Percentiles rank a stretch among this genome's conserved stretches.
phyloP scores from a whole-genome alignment of 495 filamentous ascomycete species.

The Arthonia radiata region DNA sequence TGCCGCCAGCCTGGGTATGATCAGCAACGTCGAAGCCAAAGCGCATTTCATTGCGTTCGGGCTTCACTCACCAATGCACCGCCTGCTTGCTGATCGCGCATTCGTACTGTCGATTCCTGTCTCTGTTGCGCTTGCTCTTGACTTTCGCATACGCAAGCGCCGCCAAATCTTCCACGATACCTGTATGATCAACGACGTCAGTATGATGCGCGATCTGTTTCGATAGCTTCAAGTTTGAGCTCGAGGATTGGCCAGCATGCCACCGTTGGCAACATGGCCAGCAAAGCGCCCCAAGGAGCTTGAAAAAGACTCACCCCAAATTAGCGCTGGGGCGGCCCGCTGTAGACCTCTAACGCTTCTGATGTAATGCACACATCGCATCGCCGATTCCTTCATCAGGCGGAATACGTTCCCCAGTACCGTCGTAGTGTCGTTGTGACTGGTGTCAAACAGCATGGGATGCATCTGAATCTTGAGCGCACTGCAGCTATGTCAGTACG shows the following conservation, averaged over 20 bases:
- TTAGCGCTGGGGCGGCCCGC: slow-evolving; percentile 25
- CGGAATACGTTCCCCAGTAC: slow-evolving; percentile 51
- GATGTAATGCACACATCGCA: slow-evolving; percentile 63
- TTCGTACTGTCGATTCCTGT: slow-evolving; percentile 23
- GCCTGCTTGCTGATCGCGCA: slow-evolving; percentile 38
- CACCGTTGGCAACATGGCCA: neutral
- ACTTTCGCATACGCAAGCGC: slow-evolving; percentile 40
- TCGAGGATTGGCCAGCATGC: neutral
- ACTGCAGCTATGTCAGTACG: slow-evolving; percentile 13
- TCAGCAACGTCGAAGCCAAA: slow-evolving; percentile 1
- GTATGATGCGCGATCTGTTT: slow-evolving; percentile 1
- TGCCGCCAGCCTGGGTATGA: slow-evolving; percentile 27
- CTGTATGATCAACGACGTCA: slow-evolving; percentile 12
- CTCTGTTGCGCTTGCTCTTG: slow-evolving; percentile 26
- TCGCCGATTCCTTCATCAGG: slow-evolving; percentile 49
- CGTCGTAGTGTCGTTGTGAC: slow-evolving; percentile 41
- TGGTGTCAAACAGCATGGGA: slow-evolving; percentile 70
- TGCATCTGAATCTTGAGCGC: slow-evolving; percentile 71
- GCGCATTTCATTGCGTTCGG: slow-evolving; percentile 1
- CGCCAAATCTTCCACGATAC: slow-evolving; percentile 39
- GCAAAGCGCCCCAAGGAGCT: neutral
- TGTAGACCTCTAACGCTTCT: slow-evolving; percentile 29
- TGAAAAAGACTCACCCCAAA: slow-evolving; percentile 28
- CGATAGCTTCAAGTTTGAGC: neutral
- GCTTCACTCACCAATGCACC: slow-evolving; percentile 34